These are phyloP conservation scores for Setaria viridis DNA, from an alignment of 202 grass and related monocot genomes.

Conservation along the genomic window DNA sequence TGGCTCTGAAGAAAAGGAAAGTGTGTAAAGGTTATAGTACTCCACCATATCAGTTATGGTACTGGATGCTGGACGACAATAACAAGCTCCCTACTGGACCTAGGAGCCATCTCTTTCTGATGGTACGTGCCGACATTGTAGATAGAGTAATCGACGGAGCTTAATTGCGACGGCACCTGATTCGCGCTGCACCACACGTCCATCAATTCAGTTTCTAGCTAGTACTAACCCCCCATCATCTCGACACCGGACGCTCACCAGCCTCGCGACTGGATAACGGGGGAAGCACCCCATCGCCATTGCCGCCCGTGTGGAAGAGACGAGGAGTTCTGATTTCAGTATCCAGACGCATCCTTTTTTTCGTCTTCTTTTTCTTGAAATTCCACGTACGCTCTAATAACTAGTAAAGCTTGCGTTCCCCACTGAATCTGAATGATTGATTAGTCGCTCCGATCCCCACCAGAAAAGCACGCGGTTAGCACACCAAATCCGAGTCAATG, in stretches of 20 bases:
- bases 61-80: neutral
- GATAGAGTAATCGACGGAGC: neutral
- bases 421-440: neutral
- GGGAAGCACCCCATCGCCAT: too few species aligned
- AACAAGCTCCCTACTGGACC: neutral
- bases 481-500: neutral
- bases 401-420: neutral
- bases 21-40: neutral
- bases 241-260: neutral
- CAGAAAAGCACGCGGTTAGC: slow-evolving; percentile 25
- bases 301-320: neutral
- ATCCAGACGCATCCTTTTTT: neutral
- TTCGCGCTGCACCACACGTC: neutral
- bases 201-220: neutral
- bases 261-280: neutral
- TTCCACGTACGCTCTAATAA: neutral
- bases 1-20: neutral
- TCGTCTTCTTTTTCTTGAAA: neutral
- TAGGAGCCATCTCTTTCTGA: neutral
- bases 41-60: neutral
- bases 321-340: neutral
- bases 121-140: neutral
- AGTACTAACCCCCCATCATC: neutral
- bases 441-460: neutral
- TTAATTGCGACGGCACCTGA: neutral